Conservation (phyloP, 192 early-diverging fungal species). For the Phycomyces blakesleeanus region DNA sequence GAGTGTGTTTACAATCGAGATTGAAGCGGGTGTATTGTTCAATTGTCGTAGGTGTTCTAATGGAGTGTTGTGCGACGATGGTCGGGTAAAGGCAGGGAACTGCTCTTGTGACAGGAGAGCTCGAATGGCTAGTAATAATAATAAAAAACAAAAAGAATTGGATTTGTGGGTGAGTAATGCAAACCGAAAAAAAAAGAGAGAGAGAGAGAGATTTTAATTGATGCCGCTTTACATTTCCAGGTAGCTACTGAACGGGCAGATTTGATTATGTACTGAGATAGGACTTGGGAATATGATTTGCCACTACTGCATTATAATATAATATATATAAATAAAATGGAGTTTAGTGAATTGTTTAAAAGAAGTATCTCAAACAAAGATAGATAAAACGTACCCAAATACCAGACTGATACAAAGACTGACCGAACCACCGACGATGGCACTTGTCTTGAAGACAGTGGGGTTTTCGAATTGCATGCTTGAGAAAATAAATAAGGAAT, state of each 20-base stretch:
- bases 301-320: no score
- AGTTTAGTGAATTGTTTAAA: no score
- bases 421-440: neutral
- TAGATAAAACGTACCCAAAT: slow-evolving; percentile 11
- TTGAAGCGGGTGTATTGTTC: neutral
- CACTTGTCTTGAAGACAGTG: neutral
- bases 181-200: no score
- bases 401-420: slow-evolving; percentile 11
- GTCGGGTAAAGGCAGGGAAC: neutral
- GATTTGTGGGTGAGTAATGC: no score
- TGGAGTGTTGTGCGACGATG: neutral
- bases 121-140: slow-evolving; percentile 10
- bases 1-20: neutral
- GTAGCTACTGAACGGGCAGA: slow-evolving; percentile 8
- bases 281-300: neutral
- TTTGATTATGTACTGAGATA: slow-evolving; percentile 8
- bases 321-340: no score
- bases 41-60: neutral
- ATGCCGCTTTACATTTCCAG: slow-evolving; percentile 8
- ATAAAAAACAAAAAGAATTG: no score
- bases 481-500: no score
- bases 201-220: no score
- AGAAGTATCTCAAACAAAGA: no score
- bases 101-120: slow-evolving; percentile 9
- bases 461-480: neutral